Evolutionary conservation across 306 rosid genomes (phyloP).

Genomic region (Lupinus albus): DNA sequence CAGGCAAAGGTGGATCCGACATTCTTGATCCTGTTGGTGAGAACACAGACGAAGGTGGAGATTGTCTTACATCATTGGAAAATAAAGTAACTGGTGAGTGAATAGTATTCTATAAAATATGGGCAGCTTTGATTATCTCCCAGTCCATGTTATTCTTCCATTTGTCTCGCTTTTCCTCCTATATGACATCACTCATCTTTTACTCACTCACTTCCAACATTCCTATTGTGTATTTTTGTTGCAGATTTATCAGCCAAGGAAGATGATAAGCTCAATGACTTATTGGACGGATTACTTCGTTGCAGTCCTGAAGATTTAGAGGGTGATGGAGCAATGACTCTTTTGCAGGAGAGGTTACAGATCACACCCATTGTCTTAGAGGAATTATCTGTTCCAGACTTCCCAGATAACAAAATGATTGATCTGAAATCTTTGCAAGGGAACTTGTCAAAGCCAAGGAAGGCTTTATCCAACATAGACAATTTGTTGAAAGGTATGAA

Average conservation of each 20-base stretch:
- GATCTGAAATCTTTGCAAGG: constrained; percentile 51
- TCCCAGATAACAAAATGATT: constrained; percentile 50
- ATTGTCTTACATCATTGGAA: constrained; percentile 37
- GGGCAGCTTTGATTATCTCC: constrained; percentile 10
- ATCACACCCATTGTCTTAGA: constrained; percentile 65
- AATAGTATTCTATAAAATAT: background rate
- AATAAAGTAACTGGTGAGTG: constrained; percentile 54
- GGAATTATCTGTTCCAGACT: constrained; percentile 61
- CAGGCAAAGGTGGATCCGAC: constrained; percentile 42
- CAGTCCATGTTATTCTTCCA: background rate
- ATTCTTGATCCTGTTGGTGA: constrained; percentile 44
- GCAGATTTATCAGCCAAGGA: constrained; percentile 54
- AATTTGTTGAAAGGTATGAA: constrained; percentile 50
- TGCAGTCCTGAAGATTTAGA: constrained; percentile 62
- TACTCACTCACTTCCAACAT: background rate
- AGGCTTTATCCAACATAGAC: constrained; percentile 48
- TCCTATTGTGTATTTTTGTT: constrained; percentile 27
- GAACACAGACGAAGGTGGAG: constrained; percentile 40
- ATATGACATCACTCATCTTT: background rate
- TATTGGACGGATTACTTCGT: constrained; percentile 64
- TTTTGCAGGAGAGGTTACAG: constrained; percentile 70
- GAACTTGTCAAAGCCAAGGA: constrained; percentile 53
- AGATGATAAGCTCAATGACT: constrained; percentile 44
- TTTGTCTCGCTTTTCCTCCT: background rate
- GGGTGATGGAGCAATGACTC: constrained; percentile 53